These are phyloP conservation scores for Incumbomyces lentus DNA, from an alignment of 2,329 filamentous ascomycete species.

Conservation along the genomic window DNA sequence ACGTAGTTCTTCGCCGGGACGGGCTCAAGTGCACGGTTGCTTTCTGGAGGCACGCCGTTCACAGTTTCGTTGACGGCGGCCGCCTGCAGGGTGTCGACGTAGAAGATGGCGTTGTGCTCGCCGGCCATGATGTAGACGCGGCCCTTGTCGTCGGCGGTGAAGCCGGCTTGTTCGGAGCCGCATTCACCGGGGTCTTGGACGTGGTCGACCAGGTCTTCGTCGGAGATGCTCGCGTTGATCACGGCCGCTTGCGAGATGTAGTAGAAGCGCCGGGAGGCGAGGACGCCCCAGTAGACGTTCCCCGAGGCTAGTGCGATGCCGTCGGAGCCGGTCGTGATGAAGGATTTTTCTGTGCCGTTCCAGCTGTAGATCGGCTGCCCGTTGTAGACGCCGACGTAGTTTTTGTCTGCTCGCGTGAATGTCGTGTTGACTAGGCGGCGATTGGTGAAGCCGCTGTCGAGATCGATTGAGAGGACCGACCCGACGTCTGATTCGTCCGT, in stretches of 20 bases:
- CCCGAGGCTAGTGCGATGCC: slow-evolving; percentile 32
- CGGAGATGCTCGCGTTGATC: slow-evolving; percentile 24
- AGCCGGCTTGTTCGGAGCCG: slow-evolving; percentile 33
- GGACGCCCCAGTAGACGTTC: slow-evolving; percentile 35
- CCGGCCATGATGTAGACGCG: slow-evolving; percentile 32
- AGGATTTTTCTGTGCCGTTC: slow-evolving; percentile 27
- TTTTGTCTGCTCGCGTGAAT: slow-evolving; percentile 29
- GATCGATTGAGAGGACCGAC: slow-evolving; percentile 31
- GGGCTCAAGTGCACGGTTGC: slow-evolving; percentile 14
- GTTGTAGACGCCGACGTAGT: slow-evolving; percentile 31
- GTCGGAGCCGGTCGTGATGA: slow-evolving; percentile 25
- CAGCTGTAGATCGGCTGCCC: slow-evolving; percentile 27
- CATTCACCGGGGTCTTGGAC: slow-evolving; percentile 32
- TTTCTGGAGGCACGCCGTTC: slow-evolving; percentile 22
- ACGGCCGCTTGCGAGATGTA: slow-evolving; percentile 29
- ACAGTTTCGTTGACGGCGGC: slow-evolving; percentile 26
- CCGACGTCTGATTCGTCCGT: slow-evolving; percentile 31
- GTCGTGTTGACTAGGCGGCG: slow-evolving; percentile 31
- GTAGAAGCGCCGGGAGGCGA: slow-evolving; percentile 33
- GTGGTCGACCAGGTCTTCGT: slow-evolving; percentile 27
- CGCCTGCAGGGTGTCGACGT: slow-evolving; percentile 31
- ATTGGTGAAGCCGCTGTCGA: slow-evolving; percentile 27
- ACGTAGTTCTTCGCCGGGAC: slow-evolving; percentile 29
- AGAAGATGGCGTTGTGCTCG: slow-evolving; percentile 37
- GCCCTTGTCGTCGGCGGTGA: slow-evolving; percentile 33